phyloP scores from a whole-genome alignment of 2,329 filamentous ascomycete genomes.

The Hypocrella siamensis region DNA sequence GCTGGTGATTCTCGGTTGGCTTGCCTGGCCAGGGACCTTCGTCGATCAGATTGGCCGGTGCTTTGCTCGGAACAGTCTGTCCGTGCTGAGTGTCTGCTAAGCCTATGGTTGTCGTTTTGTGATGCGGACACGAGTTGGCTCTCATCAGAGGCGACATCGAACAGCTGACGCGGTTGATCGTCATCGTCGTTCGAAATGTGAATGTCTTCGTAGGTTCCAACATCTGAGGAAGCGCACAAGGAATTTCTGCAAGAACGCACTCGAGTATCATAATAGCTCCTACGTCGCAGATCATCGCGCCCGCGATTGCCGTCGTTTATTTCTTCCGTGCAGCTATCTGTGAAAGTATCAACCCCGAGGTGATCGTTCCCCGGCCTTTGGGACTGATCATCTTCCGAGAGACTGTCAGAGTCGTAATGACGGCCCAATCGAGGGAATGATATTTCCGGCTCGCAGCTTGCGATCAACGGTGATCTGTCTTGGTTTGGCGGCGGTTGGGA shows the following conservation, averaged over 20 bases:
- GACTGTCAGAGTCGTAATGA: constrained; percentile 21
- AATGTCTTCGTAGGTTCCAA: constrained; percentile 12
- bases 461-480: too few species aligned
- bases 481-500: too few species aligned
- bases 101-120: constrained; percentile 26
- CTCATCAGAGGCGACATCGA: constrained; percentile 21
- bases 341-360: constrained; percentile 16
- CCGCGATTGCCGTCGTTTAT: constrained; percentile 16
- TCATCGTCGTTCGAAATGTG: constrained; percentile 10
- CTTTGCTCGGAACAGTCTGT: constrained; percentile 44
- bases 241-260: constrained; percentile 20
- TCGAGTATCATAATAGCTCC: constrained; percentile 13
- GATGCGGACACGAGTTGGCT: constrained; percentile 31
- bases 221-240: constrained; percentile 23
- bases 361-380: constrained; percentile 13
- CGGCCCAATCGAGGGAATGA: too few species aligned
- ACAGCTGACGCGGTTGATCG: constrained; percentile 9
- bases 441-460: too few species aligned
- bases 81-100: constrained; percentile 43
- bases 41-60: constrained; percentile 21
- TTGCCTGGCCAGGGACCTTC: constrained; percentile 14
- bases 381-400: constrained; percentile 13
- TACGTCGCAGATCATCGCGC: constrained; percentile 12
- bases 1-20: constrained; percentile 11
- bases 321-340: constrained; percentile 20